Conservation (phyloP, 192 early-diverging fungal species). For the Phycomyces blakesleeanus region DNA sequence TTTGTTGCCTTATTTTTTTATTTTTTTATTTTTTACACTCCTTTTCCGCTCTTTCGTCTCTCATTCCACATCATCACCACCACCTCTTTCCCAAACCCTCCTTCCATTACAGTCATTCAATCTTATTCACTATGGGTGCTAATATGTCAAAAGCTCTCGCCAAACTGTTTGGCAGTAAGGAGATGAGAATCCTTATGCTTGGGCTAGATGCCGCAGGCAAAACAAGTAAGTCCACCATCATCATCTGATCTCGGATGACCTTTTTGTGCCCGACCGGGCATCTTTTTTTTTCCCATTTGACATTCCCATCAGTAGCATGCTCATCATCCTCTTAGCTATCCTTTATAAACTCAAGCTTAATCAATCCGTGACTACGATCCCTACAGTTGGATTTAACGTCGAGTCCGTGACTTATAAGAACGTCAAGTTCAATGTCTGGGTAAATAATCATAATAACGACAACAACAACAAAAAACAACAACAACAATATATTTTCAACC, state of each 20-base stretch:
- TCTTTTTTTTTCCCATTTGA: not conserved
- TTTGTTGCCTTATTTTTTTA: not conserved
- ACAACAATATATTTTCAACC: too few species aligned
- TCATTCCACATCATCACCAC: not conserved
- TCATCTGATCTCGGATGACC: too few species aligned
- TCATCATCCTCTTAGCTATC: constrained; percentile 91
- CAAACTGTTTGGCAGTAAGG: constrained; percentile 85
- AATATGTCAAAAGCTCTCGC: constrained; percentile 71
- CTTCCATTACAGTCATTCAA: not conserved
- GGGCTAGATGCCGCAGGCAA: constrained; percentile 90
- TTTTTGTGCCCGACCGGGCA: not conserved
- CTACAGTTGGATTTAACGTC: constrained; percentile 93
- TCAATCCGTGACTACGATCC: constrained; percentile 98
- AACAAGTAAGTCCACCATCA: constrained; percentile 59
- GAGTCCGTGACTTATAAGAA: constrained; percentile 88
- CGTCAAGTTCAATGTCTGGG: constrained; percentile 35
- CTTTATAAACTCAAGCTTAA: constrained; percentile 98
- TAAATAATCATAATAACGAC: constrained; percentile 38
- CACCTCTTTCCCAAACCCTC: not conserved
- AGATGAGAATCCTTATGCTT: constrained; percentile 97
- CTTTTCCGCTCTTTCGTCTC: not conserved
- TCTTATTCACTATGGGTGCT: constrained; percentile 67
- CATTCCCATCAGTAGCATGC: constrained; percentile 88
- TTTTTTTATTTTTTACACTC: not conserved
- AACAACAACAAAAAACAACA: not conserved